These are phyloP conservation scores for Emergomyces pasteurianus DNA, from an alignment of 2,329 filamentous ascomycete species.

Conservation along the genomic window DNA sequence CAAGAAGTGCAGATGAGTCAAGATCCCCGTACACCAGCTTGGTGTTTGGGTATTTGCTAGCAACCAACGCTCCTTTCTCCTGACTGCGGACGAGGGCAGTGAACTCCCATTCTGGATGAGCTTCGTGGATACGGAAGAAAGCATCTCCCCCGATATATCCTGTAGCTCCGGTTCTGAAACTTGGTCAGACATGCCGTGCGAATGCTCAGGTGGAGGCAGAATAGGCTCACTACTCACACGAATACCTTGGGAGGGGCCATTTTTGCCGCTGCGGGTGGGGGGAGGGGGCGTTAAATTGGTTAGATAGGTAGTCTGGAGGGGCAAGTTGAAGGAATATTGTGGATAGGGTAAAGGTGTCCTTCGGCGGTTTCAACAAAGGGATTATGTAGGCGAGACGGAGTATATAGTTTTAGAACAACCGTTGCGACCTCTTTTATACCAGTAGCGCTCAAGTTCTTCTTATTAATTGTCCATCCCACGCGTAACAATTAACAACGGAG, in stretches of 20 bases:
- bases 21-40: conserved; percentile 33
- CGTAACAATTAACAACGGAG: background rate
- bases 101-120: conserved; percentile 38
- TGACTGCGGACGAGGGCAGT: conserved; percentile 34
- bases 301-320: background rate
- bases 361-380: background rate
- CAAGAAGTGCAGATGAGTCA: conserved; percentile 29
- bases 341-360: background rate
- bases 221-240: conserved; percentile 14
- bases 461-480: background rate
- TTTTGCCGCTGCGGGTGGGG: background rate
- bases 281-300: background rate
- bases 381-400: background rate
- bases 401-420: background rate
- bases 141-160: conserved; percentile 45
- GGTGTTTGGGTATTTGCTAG: conserved; percentile 29
- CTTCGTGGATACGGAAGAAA: conserved; percentile 33
- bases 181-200: conserved; percentile 14
- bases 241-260: conserved; percentile 19
- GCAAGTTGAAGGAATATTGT: background rate
- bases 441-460: background rate
- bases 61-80: conserved; percentile 30
- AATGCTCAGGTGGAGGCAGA: background rate
- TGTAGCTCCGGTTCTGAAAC: conserved; percentile 38
- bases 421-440: background rate